phyloP scores from a whole-genome alignment of 2,329 filamentous ascomycete species.

The Trichoderma aggressivum region DNA sequence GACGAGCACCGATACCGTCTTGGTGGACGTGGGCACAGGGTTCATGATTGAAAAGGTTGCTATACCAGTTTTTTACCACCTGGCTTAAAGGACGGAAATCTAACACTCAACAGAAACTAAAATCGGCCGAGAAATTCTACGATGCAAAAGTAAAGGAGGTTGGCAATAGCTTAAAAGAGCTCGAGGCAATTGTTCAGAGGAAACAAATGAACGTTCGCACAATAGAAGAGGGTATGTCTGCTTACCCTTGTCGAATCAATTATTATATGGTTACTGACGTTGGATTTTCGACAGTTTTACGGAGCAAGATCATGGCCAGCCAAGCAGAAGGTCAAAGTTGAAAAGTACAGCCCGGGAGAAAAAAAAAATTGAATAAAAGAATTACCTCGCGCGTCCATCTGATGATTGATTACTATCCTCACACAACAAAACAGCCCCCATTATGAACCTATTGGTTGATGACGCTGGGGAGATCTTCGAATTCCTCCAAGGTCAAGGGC shows the following conservation, averaged over 20 bases:
- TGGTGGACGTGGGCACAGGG: conserved; percentile 91
- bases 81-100: not conserved
- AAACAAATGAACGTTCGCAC: conserved; percentile 84
- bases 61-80: no score
- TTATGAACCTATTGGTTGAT: not conserved
- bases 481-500: not conserved
- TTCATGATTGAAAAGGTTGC: conserved; percentile 89
- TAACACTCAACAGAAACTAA: conserved; percentile 41
- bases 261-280: conserved; percentile 6
- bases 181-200: conserved; percentile 55
- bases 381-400: not conserved
- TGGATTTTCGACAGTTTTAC: conserved; percentile 31
- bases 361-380: not conserved
- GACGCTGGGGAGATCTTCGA: not conserved
- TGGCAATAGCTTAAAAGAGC: conserved; percentile 51
- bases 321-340: conserved; percentile 15
- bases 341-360: not conserved
- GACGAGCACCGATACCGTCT: conserved; percentile 68
- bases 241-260: not conserved
- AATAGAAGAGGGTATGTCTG: conserved; percentile 74
- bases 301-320: conserved; percentile 41
- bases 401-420: not conserved
- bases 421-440: not conserved
- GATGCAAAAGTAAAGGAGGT: conserved; percentile 54
- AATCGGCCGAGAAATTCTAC: conserved; percentile 55